A percentile compares a stretch with the other conserved stretches of the same genome.
These are phyloP conservation scores for Chlamydomonas incerta DNA, from an alignment of 139 green algal species.

Conservation along the genomic window DNA sequence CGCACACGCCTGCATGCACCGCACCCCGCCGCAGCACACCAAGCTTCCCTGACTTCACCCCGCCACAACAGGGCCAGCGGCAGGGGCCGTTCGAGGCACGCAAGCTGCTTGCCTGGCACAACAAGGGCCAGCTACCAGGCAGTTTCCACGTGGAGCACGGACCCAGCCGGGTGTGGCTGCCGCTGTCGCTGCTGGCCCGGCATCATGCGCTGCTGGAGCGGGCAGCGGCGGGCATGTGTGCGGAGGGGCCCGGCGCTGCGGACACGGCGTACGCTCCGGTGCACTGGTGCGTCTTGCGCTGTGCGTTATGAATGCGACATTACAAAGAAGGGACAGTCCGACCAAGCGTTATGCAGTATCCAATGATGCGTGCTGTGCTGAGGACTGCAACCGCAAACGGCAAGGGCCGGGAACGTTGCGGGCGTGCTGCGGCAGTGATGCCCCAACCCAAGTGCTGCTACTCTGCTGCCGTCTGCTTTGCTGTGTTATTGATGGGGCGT, in stretches of 20 bases:
- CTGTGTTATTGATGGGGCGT: no score
- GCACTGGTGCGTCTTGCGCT: no score
- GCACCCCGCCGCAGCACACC: no score
- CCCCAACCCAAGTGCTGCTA: no score
- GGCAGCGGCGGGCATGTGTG: not conserved
- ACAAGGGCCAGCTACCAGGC: constrained; percentile 2
- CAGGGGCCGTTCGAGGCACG: constrained; percentile 31
- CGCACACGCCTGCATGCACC: not conserved
- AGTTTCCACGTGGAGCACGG: constrained; percentile 19
- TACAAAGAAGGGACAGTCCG: no score
- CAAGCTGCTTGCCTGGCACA: constrained; percentile 1
- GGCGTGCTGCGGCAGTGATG: no score
- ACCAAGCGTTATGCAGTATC: no score
- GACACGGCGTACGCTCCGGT: not conserved
- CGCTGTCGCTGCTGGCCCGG: constrained; percentile 12
- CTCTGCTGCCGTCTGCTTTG: no score
- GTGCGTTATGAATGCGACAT: no score
- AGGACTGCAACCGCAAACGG: no score
- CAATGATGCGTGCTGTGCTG: no score
- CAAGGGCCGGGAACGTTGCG: no score
- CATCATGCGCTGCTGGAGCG: not conserved
- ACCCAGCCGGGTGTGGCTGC: constrained; percentile 29
- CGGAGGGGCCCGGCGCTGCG: not conserved
- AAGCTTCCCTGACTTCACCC: not conserved
- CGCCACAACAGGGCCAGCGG: not conserved